A percentile compares a stretch with the other conserved stretches of the same genome.
Conservation (phyloP, 2,329 filamentous ascomycete species). For the Talaromyces sp. region DNA sequence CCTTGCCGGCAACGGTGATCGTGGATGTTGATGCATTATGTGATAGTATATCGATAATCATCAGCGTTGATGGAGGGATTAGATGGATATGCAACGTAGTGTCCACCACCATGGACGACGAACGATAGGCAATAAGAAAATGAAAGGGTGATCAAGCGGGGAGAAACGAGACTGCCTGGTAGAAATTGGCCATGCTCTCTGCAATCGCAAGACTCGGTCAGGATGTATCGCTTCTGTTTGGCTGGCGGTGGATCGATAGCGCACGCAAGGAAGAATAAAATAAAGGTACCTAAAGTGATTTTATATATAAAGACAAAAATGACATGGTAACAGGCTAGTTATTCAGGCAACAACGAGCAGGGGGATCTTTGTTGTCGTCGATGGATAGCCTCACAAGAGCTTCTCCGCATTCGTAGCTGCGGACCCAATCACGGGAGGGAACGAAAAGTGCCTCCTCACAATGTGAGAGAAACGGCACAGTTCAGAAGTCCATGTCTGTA, state of each 20-base stretch:
- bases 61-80: constrained; percentile 5
- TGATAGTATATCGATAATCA: not conserved
- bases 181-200: constrained; percentile 41
- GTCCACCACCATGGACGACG: not conserved
- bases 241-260: not conserved
- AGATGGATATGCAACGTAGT: not conserved
- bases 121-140: not conserved
- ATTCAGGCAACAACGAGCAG: constrained; percentile 24
- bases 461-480: constrained; percentile 26
- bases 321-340: constrained; percentile 16
- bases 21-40: constrained; percentile 86
- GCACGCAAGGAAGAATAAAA: not conserved
- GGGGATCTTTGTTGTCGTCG: constrained; percentile 24
- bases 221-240: not conserved
- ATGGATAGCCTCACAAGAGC: constrained; percentile 29
- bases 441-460: constrained; percentile 27
- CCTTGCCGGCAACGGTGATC: constrained; percentile 68
- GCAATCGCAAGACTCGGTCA: constrained; percentile 18
- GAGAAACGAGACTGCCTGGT: constrained; percentile 28
- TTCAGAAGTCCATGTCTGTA: constrained; percentile 20
- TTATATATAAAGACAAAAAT: constrained; percentile 19
- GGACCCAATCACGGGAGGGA: constrained; percentile 24
- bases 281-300: constrained; percentile 1
- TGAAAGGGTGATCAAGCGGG: constrained; percentile 31
- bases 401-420: constrained; percentile 38